These are phyloP conservation scores for Cyclotella cryptica DNA, from an alignment of 108 stramenopile species.

Conservation along the genomic window DNA sequence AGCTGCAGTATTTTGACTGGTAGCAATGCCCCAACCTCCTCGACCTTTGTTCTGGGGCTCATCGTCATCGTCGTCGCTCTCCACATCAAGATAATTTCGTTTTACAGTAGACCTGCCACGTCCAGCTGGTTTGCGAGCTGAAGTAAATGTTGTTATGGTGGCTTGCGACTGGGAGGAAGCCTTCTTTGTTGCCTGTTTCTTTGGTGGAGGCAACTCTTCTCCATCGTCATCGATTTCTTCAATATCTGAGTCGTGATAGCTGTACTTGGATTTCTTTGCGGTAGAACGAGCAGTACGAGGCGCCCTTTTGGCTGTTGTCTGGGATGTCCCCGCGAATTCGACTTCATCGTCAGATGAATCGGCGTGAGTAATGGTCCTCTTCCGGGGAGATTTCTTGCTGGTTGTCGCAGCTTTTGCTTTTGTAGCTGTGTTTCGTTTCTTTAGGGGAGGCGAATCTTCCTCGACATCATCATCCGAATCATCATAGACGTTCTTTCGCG, in stretches of 20 bases:
- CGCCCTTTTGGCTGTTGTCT: conserved; percentile 18
- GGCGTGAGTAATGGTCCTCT: conserved; percentile 16
- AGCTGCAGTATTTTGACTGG: conserved; percentile 27
- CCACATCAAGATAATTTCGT: conserved; percentile 13
- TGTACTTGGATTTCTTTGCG: conserved; percentile 43
- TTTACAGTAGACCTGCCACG: conserved; percentile 16
- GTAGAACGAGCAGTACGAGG: conserved; percentile 35
- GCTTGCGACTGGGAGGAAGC: conserved; percentile 18
- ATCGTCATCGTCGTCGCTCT: conserved; percentile 43
- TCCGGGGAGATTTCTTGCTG: conserved; percentile 20
- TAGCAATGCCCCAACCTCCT: conserved; percentile 45
- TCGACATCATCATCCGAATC: conserved; percentile 33
- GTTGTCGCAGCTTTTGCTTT: conserved; percentile 26
- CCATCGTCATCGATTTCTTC: conserved; percentile 35
- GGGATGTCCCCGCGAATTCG: conserved; percentile 28
- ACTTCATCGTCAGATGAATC: conserved; percentile 37
- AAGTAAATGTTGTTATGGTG: conserved; percentile 32
- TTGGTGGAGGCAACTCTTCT: conserved; percentile 11
- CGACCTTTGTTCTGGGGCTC: neutral
- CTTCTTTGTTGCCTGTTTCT: conserved; percentile 6
- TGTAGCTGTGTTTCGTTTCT: conserved; percentile 22
- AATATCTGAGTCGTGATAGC: conserved; percentile 42
- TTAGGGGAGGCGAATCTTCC: conserved; percentile 39
- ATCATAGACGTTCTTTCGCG: conserved; percentile 18
- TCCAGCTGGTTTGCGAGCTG: conserved; percentile 24